phyloP scores from a whole-genome alignment of 768 basidiomycete species.

The Rhodotorula diobovata region DNA sequence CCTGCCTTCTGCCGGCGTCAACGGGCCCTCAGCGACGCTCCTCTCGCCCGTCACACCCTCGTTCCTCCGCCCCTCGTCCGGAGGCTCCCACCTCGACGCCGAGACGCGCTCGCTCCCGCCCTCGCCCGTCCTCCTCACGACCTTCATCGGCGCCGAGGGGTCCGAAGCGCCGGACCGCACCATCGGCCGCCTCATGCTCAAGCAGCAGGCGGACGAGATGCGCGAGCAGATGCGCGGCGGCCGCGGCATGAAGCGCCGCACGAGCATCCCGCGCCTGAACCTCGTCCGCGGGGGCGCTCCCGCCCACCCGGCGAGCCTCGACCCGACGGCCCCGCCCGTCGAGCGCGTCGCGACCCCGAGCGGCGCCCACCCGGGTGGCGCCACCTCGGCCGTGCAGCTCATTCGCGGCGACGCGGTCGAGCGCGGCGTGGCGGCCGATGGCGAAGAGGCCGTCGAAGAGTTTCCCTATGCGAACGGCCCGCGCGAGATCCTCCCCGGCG shows the following conservation, averaged over 20 bases:
- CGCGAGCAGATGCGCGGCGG: conserved; percentile 39
- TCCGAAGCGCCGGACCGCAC: conserved; percentile 28
- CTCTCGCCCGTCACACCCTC: conserved; percentile 26
- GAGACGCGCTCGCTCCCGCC: conserved; percentile 42
- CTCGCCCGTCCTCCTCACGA: conserved; percentile 35
- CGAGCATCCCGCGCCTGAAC: conserved; percentile 40
- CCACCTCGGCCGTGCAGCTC: conserved; percentile 25
- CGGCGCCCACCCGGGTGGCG: background rate
- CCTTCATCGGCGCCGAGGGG: conserved; percentile 35
- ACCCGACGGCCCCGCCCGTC: background rate
- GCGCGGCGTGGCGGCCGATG: background rate
- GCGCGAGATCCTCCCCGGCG: conserved; percentile 71
- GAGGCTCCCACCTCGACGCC: conserved; percentile 3
- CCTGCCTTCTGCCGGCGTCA: background rate
- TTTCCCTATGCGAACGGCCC: conserved; percentile 74
- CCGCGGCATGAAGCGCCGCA: conserved; percentile 40
- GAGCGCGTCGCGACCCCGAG: background rate
- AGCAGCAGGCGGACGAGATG: conserved; percentile 41
- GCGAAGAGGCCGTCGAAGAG: conserved; percentile 33
- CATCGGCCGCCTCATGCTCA: conserved; percentile 38
- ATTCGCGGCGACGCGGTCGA: conserved; percentile 17
- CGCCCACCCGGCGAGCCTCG: background rate
- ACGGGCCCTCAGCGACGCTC: background rate
- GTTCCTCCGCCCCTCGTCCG: conserved; percentile 4
- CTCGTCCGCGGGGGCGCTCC: conserved; percentile 7